Evolutionary conservation across 2,329 filamentous ascomycete species (phyloP).

Genomic region (Alternaria tenuissima): DNA sequence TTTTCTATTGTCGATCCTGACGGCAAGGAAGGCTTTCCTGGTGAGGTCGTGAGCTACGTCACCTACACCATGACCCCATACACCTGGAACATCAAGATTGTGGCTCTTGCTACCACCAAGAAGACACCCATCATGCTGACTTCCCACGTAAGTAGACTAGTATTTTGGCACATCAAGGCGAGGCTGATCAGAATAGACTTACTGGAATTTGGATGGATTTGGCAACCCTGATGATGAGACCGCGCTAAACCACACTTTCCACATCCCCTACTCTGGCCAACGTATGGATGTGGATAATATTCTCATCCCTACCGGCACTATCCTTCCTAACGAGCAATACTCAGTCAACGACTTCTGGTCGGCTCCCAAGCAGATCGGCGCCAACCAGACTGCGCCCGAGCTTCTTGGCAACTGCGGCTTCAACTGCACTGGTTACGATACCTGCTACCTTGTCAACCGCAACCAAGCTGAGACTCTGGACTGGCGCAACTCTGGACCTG

Average conservation of each 20-base stretch:
- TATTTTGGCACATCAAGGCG: not conserved
- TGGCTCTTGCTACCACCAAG: conserved; percentile 73
- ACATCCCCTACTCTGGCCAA: conserved; percentile 76
- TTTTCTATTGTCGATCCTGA: conserved; percentile 78
- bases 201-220: conserved; percentile 86
- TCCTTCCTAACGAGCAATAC: conserved; percentile 71
- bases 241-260: conserved; percentile 75
- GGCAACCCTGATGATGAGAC: conserved; percentile 73
- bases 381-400: conserved; percentile 69
- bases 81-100: conserved; percentile 77
- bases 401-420: conserved; percentile 78
- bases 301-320: conserved; percentile 62
- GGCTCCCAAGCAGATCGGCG: conserved; percentile 78
- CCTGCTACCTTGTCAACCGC: conserved; percentile 74
- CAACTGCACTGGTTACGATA: conserved; percentile 87
- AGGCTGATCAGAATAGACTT: conserved; percentile 60
- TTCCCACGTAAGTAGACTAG: conserved; percentile 63
- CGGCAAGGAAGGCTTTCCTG: conserved; percentile 79
- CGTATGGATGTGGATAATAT: conserved; percentile 70
- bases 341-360: conserved; percentile 86
- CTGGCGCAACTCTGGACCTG: conserved; percentile 68
- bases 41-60: conserved; percentile 76
- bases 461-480: conserved; percentile 64
- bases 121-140: conserved; percentile 85
- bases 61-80: conserved; percentile 74